A percentile compares a stretch with the other conserved stretches of the same genome.
Evolutionary conservation across 371 early-diverging fungal species (phyloP).

Genomic region (Mucor lusitanicus): DNA sequence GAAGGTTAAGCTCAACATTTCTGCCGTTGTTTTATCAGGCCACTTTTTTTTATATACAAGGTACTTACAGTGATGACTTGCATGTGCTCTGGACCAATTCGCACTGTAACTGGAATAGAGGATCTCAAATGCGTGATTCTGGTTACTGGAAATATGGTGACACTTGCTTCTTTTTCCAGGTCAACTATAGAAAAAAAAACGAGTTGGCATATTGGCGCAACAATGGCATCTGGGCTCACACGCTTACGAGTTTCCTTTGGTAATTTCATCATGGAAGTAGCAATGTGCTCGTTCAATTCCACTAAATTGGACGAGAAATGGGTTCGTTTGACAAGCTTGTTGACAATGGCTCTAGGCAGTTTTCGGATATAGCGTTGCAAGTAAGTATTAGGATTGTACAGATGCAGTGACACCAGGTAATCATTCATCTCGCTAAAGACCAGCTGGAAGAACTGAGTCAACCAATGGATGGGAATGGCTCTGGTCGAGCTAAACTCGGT

Average conservation of each 20-base stretch:
- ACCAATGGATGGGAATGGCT: constrained; percentile 78
- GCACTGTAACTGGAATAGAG: constrained; percentile 76
- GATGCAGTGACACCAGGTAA: constrained; percentile 54
- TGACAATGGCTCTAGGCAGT: constrained; percentile 55
- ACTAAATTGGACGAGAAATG: constrained; percentile 62
- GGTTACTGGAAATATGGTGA: constrained; percentile 64
- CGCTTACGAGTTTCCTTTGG: constrained; percentile 70
- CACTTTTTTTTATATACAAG: constrained; percentile 1
- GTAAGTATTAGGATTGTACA: constrained; percentile 79
- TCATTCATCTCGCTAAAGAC: constrained; percentile 65
- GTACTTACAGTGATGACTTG: constrained; percentile 69
- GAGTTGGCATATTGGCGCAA: no score
- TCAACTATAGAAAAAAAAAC: constrained; percentile 41
- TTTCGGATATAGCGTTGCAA: constrained; percentile 69
- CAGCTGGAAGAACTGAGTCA: constrained; percentile 74
- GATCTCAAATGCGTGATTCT: constrained; percentile 59
- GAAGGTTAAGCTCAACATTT: neutral
- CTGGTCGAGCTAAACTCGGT: constrained; percentile 76
- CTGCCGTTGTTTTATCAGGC: neutral
- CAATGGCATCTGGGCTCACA: no score
- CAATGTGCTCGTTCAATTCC: constrained; percentile 72
- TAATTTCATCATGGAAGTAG: constrained; percentile 67
- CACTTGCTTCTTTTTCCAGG: constrained; percentile 66
- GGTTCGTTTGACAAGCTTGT: constrained; percentile 62
- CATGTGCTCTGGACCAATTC: constrained; percentile 80